Percentiles rank a stretch among this genome's conserved stretches.
phyloP scores from a whole-genome alignment of 257 asterid genomes.

The Jacaranda mimosifolia region DNA sequence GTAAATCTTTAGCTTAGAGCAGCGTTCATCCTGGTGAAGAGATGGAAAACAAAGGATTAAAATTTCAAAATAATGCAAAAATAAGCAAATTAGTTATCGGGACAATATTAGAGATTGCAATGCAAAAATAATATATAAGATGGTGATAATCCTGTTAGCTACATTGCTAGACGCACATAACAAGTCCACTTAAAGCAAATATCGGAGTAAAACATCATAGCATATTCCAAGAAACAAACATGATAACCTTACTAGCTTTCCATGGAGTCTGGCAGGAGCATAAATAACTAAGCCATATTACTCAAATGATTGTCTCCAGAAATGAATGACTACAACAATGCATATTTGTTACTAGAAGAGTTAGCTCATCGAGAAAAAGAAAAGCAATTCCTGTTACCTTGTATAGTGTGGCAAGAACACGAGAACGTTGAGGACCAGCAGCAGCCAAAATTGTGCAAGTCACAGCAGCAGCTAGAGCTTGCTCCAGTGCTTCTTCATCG shows the following conservation, averaged over 20 bases:
- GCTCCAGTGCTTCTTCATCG: conserved; percentile 89
- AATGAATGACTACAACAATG: not conserved
- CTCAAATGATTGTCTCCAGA: conserved; percentile 27
- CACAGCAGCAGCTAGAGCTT: conserved; percentile 90
- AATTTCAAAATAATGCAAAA: conserved; percentile 24
- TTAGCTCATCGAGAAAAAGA: not conserved
- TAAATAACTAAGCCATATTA: not conserved
- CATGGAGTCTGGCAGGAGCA: not conserved
- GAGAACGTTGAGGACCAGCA: conserved; percentile 95
- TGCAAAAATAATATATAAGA: not conserved
- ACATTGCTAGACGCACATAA: conserved; percentile 11
- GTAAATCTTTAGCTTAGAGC: conserved; percentile 91
- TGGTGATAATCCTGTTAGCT: not conserved
- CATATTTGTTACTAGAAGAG: conserved; percentile 1
- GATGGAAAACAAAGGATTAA: conserved; percentile 20
- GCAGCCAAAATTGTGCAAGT: conserved; percentile 98
- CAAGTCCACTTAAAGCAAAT: not conserved
- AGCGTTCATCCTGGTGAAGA: conserved; percentile 89
- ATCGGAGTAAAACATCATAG: not conserved
- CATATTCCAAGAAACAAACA: not conserved
- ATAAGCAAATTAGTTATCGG: not conserved
- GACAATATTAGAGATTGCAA: conserved; percentile 8
- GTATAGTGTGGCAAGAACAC: conserved; percentile 96
- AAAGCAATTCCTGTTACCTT: conserved; percentile 54
- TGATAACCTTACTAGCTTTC: conserved; percentile 4